phyloP scores from a whole-genome alignment of 345 rosid genomes.

The Moricandia arvensis region DNA sequence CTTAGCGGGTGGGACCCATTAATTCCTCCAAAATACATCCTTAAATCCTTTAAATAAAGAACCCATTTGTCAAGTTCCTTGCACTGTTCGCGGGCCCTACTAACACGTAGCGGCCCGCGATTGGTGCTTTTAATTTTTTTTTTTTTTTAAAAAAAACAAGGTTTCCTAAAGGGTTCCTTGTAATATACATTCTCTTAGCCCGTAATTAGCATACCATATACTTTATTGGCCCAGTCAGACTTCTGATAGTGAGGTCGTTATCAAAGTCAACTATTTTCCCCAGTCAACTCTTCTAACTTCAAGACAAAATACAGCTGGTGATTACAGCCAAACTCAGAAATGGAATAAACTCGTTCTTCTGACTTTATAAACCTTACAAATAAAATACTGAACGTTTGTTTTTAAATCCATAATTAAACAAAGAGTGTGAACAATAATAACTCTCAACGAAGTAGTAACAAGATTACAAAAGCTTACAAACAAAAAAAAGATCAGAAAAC shows the following conservation, averaged over 20 bases:
- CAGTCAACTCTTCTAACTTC: conserved; percentile 19
- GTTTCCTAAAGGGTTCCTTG: too few relatives aligned
- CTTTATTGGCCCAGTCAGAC: background rate
- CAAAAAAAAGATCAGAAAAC: background rate
- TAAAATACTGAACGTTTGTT: background rate
- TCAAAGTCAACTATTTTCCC: conserved; percentile 13
- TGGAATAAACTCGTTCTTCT: conserved; percentile 14
- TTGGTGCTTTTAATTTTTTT: too few relatives aligned
- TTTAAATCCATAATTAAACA: conserved; percentile 16
- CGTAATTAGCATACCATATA: background rate
- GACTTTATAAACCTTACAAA: conserved; percentile 19
- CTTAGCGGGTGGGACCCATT: too few relatives aligned
- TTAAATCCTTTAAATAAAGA: too few relatives aligned
- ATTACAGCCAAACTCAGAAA: conserved; percentile 27
- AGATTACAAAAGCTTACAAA: background rate
- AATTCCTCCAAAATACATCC: too few relatives aligned
- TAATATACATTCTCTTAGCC: too few relatives aligned
- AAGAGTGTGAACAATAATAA: conserved; percentile 15
- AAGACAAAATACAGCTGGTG: conserved; percentile 24
- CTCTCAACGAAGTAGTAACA: background rate
- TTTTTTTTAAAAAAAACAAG: too few relatives aligned
- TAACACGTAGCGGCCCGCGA: too few relatives aligned
- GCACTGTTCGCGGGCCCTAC: too few relatives aligned
- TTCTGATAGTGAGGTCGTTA: background rate
- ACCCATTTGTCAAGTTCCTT: too few relatives aligned